phyloP scores from a whole-genome alignment of 306 rosid species.

The Astragalus membranaceus region DNA sequence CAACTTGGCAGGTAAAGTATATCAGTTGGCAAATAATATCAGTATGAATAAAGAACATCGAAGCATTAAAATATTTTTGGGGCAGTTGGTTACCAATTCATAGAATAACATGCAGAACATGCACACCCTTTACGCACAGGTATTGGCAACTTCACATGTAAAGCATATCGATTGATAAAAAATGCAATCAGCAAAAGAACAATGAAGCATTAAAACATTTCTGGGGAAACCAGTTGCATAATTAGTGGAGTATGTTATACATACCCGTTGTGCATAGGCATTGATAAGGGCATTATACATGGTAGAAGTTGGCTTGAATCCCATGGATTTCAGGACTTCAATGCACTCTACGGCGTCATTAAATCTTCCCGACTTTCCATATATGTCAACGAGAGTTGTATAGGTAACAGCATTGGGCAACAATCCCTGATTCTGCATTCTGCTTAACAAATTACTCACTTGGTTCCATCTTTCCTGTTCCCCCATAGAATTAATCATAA shows the following conservation, averaged over 20 bases:
- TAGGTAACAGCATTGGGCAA: conserved; percentile 77
- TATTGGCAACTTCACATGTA: too few relatives aligned
- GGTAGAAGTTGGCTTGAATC: conserved; percentile 71
- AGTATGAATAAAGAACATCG: neutral
- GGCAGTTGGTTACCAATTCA: neutral
- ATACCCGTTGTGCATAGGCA: conserved; percentile 89
- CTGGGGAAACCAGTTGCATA: too few relatives aligned
- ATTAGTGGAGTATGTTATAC: too few relatives aligned
- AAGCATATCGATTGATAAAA: too few relatives aligned
- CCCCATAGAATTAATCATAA: conserved; percentile 76
- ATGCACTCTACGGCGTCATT: conserved; percentile 75
- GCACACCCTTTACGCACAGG: neutral
- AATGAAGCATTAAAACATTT: too few relatives aligned
- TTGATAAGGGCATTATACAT: conserved; percentile 91
- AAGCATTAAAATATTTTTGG: too few relatives aligned
- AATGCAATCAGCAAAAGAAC: too few relatives aligned
- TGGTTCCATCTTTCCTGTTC: conserved; percentile 77
- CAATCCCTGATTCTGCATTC: conserved; percentile 78
- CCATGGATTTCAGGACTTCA: conserved; percentile 73
- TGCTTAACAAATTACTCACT: conserved; percentile 59
- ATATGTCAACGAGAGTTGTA: conserved; percentile 75
- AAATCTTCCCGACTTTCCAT: conserved; percentile 80
- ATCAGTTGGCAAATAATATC: neutral
- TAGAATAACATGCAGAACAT: neutral
- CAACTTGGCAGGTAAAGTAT: neutral